These are phyloP conservation scores for Chytriomyces sp. DNA, from an alignment of 192 early-diverging fungal species.

Conservation along the genomic window DNA sequence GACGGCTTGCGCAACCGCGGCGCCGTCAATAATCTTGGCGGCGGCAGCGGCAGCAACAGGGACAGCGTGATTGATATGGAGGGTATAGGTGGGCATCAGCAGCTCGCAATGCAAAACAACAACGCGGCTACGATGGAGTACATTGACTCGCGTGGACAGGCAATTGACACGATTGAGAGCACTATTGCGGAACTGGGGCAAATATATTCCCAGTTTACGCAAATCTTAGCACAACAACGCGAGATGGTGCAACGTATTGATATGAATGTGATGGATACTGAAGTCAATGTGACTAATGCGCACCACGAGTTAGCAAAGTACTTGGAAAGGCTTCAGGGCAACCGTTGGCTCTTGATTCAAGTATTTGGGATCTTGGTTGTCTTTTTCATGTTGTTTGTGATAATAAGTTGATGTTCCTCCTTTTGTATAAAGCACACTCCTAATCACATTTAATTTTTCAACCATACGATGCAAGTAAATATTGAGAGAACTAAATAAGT, in stretches of 20 bases:
- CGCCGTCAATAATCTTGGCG: no score
- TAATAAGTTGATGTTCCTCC: conserved; percentile 23
- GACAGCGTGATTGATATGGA: conserved; percentile 49
- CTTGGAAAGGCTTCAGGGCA: conserved; percentile 88
- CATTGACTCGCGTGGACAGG: conserved; percentile 84
- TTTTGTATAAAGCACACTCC: no score
- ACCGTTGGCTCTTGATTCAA: conserved; percentile 95
- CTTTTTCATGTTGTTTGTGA: conserved; percentile 80
- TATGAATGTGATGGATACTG: conserved; percentile 89
- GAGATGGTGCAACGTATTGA: conserved; percentile 92
- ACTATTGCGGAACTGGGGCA: conserved; percentile 95
- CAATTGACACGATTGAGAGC: conserved; percentile 94
- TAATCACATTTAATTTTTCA: no score
- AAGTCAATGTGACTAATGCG: conserved; percentile 87
- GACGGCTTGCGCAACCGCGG: conserved; percentile 18
- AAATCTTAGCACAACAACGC: conserved; percentile 83
- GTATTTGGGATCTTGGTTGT: conserved; percentile 88
- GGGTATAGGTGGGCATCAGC: conserved; percentile 59
- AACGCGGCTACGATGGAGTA: conserved; percentile 68
- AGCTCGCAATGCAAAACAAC: conserved; percentile 57
- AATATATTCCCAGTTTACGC: conserved; percentile 85
- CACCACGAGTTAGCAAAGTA: conserved; percentile 90
- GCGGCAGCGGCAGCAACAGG: not conserved
- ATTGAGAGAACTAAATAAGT: no score
- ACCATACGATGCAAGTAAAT: no score